Conservation (phyloP, 352 stramenopile genomes). For the Globisporangium canariense region DNA sequence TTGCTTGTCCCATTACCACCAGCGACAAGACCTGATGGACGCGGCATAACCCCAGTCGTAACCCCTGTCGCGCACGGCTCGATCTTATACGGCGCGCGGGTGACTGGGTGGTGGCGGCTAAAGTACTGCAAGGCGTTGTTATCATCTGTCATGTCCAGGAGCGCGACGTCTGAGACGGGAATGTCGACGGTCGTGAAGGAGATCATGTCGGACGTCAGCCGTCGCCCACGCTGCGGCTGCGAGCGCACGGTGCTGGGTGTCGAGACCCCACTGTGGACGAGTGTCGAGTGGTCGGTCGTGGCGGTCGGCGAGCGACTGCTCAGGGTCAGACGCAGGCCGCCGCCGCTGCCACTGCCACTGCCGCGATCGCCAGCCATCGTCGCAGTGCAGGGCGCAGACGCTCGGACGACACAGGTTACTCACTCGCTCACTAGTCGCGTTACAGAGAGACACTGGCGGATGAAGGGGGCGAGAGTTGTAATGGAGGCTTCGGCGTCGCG, state of each 20-base stretch:
- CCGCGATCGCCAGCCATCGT: slow-evolving; percentile 1
- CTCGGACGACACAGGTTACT: neutral
- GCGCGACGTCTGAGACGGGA: slow-evolving; percentile 11
- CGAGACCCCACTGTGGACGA: neutral
- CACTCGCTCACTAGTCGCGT: neutral
- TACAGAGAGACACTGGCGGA: neutral
- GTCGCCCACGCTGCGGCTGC: slow-evolving; percentile 1
- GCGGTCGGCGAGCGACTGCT: slow-evolving; percentile 6
- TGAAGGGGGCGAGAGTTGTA: neutral
- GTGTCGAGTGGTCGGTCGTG: neutral
- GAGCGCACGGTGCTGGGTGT: slow-evolving; percentile 3
- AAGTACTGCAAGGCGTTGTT: neutral
- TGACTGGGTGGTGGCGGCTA: slow-evolving; percentile 6
- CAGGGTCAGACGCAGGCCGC: neutral
- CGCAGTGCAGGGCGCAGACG: neutral
- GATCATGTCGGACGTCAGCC: slow-evolving; percentile 51
- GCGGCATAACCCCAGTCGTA: neutral
- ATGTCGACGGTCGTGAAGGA: slow-evolving; percentile 42
- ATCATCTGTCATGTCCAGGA: slow-evolving; percentile 11
- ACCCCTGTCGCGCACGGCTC: slow-evolving; percentile 1
- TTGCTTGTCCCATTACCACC: neutral
- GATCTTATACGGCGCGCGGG: slow-evolving; percentile 4
- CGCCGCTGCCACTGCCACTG: neutral
- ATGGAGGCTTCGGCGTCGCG: neutral
- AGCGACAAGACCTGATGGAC: slow-evolving; percentile 1